These are phyloP conservation scores for Suhomyces vadensis DNA, from an alignment of 805 yeast genomes.

Conservation along the genomic window DNA sequence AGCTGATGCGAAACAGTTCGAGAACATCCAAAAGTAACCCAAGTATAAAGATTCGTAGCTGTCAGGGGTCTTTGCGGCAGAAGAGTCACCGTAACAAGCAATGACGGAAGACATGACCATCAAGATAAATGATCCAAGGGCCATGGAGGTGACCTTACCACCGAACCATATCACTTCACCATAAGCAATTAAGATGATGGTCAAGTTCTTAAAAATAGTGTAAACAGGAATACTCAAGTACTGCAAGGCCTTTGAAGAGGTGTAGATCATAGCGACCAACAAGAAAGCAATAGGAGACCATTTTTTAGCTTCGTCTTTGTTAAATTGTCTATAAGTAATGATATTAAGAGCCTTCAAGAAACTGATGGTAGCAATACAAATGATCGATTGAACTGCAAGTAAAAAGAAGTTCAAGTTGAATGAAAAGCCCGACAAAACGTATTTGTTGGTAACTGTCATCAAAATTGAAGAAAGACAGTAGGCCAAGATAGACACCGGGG, in stretches of 20 bases:
- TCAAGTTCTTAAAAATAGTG: constrained; percentile 96
- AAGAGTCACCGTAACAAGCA: constrained; percentile 86
- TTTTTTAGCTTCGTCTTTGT: constrained; percentile 85
- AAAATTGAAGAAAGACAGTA: constrained; percentile 94
- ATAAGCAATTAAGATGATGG: constrained; percentile 94
- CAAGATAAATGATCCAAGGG: constrained; percentile 80
- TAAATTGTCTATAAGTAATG: constrained; percentile 84
- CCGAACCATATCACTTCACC: constrained; percentile 99
- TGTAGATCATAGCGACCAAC: constrained; percentile 92
- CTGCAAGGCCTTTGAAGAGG: constrained; percentile 93
- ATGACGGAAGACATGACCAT: constrained; percentile 96
- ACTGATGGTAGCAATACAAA: constrained; percentile 74
- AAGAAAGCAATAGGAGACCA: constrained; percentile 94
- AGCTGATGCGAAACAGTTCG: constrained; percentile 93
- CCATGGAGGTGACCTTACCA: constrained; percentile 86
- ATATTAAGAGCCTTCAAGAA: constrained; percentile 71
- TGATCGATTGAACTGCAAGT: constrained; percentile 83
- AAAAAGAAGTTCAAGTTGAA: constrained; percentile 85
- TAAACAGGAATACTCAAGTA: constrained; percentile 91
- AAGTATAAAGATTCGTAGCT: constrained; percentile 50
- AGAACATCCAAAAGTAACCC: constrained; percentile 97
- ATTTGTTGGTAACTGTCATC: constrained; percentile 97
- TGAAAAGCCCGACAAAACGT: constrained; percentile 73
- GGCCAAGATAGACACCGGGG: constrained; percentile 68
- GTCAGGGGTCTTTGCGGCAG: constrained; percentile 37